Conservation (phyloP, 371 early-diverging fungal species). For the Batkoa obscura region DNA sequence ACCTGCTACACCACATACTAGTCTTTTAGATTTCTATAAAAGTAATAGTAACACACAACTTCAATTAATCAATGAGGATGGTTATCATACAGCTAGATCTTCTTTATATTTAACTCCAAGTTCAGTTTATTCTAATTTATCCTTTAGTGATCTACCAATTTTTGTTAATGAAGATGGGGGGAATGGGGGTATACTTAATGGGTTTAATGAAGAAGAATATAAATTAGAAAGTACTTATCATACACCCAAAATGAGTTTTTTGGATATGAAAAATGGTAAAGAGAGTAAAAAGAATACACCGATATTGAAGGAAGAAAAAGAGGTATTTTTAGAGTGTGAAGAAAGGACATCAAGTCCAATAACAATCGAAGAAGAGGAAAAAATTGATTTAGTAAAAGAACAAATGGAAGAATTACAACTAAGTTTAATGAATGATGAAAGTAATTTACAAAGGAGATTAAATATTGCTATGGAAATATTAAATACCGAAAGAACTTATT, state of each 20-base stretch:
- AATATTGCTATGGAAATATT: slow-evolving; percentile 47
- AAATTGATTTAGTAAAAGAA: background rate
- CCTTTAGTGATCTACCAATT: background rate
- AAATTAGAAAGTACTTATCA: too few relatives aligned
- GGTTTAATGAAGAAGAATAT: too few relatives aligned
- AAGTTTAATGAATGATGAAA: background rate
- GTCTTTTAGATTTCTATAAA: background rate
- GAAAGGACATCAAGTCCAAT: background rate
- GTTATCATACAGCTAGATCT: background rate
- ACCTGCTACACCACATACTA: background rate
- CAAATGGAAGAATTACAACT: background rate
- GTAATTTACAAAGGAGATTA: slow-evolving; percentile 15
- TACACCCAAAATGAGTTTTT: background rate
- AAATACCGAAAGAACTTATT: slow-evolving; percentile 54
- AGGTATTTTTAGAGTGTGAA: background rate
- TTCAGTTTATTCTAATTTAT: background rate
- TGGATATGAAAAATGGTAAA: background rate
- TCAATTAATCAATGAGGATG: background rate
- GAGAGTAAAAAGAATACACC: background rate
- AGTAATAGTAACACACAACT: too few relatives aligned
- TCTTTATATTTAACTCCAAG: background rate
- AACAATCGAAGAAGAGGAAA: background rate
- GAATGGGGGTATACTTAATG: too few relatives aligned
- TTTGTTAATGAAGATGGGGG: background rate
- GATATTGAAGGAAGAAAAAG: background rate